Percentiles rank a stretch among this genome's conserved stretches.
Evolutionary conservation across 2,329 filamentous ascomycete genomes (phyloP).

Genomic region (Aspergillus vadensis): DNA sequence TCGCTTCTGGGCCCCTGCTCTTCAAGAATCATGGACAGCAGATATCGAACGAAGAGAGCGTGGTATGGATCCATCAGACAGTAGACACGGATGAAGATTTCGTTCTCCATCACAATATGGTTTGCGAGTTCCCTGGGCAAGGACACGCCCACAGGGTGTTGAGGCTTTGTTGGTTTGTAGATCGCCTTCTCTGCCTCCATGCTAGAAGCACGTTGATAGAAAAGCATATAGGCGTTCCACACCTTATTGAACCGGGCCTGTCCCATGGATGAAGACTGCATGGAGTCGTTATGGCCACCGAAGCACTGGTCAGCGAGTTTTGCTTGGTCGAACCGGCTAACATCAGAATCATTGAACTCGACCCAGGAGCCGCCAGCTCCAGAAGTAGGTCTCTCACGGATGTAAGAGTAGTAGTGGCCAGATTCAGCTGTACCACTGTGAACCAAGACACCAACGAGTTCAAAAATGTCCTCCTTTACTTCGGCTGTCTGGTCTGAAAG

Average conservation of each 20-base stretch:
- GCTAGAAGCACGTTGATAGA: conserved; percentile 80
- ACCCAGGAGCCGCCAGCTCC: conserved; percentile 66
- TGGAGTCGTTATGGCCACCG: conserved; percentile 66
- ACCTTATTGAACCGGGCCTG: conserved; percentile 63
- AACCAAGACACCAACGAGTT: conserved; percentile 91
- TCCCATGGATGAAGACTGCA: conserved; percentile 49
- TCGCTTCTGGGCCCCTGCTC: conserved; percentile 55
- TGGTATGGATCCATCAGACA: conserved; percentile 77
- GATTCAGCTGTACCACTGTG: conserved; percentile 91
- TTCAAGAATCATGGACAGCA: conserved; percentile 61
- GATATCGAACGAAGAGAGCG: conserved; percentile 63
- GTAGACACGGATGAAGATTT: conserved; percentile 71
- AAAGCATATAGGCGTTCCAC: conserved; percentile 94
- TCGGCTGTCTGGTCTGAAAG: conserved; percentile 65
- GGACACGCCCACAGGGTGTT: conserved; percentile 52
- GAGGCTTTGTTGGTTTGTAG: conserved; percentile 48
- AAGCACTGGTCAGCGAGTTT: conserved; percentile 77
- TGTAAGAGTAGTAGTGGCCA: conserved; percentile 96
- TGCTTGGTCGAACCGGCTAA: conserved; percentile 71
- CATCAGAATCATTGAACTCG: conserved; percentile 91
- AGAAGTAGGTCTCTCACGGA: conserved; percentile 70
- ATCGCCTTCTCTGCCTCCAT: conserved; percentile 57
- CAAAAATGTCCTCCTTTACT: conserved; percentile 73
- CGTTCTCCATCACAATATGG: conserved; percentile 71
- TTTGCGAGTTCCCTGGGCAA: conserved; percentile 50